Percentiles rank a stretch among this genome's conserved stretches.
Conservation (phyloP, 2,329 filamentous ascomycete genomes). For the Cryphonectria naterciae region DNA sequence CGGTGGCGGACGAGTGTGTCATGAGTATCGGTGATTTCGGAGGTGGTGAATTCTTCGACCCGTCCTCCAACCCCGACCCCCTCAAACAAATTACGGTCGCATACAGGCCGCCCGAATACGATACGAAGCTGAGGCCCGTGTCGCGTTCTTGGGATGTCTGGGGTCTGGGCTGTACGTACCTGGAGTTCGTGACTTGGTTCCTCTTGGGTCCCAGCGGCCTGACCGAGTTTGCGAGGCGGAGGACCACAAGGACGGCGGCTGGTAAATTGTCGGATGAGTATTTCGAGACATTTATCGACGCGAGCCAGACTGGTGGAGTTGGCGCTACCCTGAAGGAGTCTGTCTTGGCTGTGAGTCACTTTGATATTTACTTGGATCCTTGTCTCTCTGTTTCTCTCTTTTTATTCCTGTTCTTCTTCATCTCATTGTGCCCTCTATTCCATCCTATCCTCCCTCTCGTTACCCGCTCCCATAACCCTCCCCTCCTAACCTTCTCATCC, state of each 20-base stretch:
- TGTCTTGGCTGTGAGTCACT: slow-evolving; percentile 26
- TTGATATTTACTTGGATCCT: neutral
- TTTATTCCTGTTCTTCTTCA: neutral
- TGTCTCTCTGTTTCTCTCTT: neutral
- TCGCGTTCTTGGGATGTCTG: slow-evolving; percentile 34
- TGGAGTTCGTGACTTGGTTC: slow-evolving; percentile 34
- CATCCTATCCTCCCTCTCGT: neutral
- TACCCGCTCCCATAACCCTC: neutral
- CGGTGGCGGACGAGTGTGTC: slow-evolving; percentile 21
- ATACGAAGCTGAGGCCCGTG: slow-evolving; percentile 29
- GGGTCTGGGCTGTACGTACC: slow-evolving; percentile 34
- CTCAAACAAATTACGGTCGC: slow-evolving; percentile 29
- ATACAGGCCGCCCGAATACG: slow-evolving; percentile 29
- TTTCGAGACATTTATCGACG: slow-evolving; percentile 29
- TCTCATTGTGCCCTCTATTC: neutral
- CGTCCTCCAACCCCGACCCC: slow-evolving; percentile 25
- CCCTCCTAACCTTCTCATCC: too few species aligned
- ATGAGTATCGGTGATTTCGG: slow-evolving; percentile 29
- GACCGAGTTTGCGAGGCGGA: slow-evolving; percentile 28
- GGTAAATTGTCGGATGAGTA: slow-evolving; percentile 30
- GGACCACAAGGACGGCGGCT: slow-evolving; percentile 26
- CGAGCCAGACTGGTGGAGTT: slow-evolving; percentile 26
- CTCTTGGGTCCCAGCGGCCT: slow-evolving; percentile 24
- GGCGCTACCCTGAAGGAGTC: slow-evolving; percentile 28
- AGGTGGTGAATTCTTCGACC: slow-evolving; percentile 30